Percentiles rank a stretch among this genome's conserved stretches.
phyloP scores from a whole-genome alignment of 495 filamentous ascomycete species.

The Aspergillus steynii region DNA sequence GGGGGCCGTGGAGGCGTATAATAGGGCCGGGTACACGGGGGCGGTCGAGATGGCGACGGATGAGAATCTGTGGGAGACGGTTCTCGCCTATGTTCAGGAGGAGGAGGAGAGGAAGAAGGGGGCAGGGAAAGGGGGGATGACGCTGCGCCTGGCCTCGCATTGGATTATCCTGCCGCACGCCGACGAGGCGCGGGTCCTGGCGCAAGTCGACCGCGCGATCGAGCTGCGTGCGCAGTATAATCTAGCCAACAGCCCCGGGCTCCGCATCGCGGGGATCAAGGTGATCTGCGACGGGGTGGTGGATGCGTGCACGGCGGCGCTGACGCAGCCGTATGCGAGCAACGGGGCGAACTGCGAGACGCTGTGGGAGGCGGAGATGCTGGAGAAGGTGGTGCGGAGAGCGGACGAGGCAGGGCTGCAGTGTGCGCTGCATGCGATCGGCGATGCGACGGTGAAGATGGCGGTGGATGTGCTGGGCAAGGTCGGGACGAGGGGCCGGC shows the following conservation, averaged over 20 bases:
- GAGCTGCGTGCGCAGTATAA: constrained; percentile 52
- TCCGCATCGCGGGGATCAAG: constrained; percentile 64
- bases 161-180: constrained; percentile 57
- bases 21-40: constrained; percentile 57
- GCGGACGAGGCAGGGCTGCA: constrained; percentile 56
- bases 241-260: constrained; percentile 47
- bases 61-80: constrained; percentile 54
- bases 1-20: constrained; percentile 50
- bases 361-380: constrained; percentile 51
- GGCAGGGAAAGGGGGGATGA: constrained; percentile 17
- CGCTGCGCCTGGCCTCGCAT: constrained; percentile 58
- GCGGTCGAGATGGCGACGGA: constrained; percentile 67
- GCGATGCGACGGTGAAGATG: constrained; percentile 55
- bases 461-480: constrained; percentile 54
- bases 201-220: constrained; percentile 60
- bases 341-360: constrained; percentile 36
- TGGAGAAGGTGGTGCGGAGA: constrained; percentile 49
- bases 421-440: constrained; percentile 64
- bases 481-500: constrained; percentile 25
- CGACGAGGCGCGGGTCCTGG: constrained; percentile 41
- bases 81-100: constrained; percentile 35
- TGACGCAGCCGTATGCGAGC: constrained; percentile 59
- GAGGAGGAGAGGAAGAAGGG: constrained; percentile 8
- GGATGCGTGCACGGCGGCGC: constrained; percentile 65
- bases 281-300: constrained; percentile 69